A percentile compares a stretch with the other conserved stretches of the same genome.
Conservation (phyloP, 2,329 filamentous ascomycete genomes). For the Exophiala phaeomuriformis region DNA sequence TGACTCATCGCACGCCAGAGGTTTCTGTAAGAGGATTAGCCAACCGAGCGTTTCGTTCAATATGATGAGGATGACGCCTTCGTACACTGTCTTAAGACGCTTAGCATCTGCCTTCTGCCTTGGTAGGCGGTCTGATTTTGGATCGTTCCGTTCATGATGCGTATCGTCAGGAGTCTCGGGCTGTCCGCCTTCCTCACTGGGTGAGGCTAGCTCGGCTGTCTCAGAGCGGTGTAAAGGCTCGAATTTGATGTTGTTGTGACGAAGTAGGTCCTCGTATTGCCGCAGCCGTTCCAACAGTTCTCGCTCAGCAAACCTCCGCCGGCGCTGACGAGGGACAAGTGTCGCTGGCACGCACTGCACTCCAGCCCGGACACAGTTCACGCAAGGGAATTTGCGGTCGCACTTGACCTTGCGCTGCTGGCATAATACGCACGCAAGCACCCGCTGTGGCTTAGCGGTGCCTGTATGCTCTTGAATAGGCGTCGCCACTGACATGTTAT, state of each 20-base stretch:
- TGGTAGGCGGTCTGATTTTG: slow-evolving; percentile 25
- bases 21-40: slow-evolving; percentile 34
- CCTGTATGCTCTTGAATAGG: background rate
- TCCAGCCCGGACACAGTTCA: slow-evolving; percentile 57
- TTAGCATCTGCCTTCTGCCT: slow-evolving; percentile 29
- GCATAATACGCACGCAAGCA: slow-evolving; percentile 60
- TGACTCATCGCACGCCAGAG: slow-evolving; percentile 43
- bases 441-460: slow-evolving; percentile 31
- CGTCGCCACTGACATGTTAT: too few species aligned
- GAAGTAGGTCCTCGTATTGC: slow-evolving; percentile 60
- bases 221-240: slow-evolving; percentile 51
- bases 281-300: slow-evolving; percentile 63
- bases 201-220: slow-evolving; percentile 20
- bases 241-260: slow-evolving; percentile 61
- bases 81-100: slow-evolving; percentile 29
- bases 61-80: background rate
- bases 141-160: slow-evolving; percentile 24
- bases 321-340: slow-evolving; percentile 49
- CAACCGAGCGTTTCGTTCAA: slow-evolving; percentile 9
- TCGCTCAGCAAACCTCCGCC: slow-evolving; percentile 59
- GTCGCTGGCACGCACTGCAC: slow-evolving; percentile 48
- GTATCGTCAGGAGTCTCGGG: slow-evolving; percentile 28
- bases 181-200: slow-evolving; percentile 9
- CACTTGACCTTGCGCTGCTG: slow-evolving; percentile 71
- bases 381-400: slow-evolving; percentile 64